Evolutionary conservation across 495 filamentous ascomycete species (phyloP), one percentile per base, ranked within the genome.

Genomic region (Aspergillus leporis): DNA sequence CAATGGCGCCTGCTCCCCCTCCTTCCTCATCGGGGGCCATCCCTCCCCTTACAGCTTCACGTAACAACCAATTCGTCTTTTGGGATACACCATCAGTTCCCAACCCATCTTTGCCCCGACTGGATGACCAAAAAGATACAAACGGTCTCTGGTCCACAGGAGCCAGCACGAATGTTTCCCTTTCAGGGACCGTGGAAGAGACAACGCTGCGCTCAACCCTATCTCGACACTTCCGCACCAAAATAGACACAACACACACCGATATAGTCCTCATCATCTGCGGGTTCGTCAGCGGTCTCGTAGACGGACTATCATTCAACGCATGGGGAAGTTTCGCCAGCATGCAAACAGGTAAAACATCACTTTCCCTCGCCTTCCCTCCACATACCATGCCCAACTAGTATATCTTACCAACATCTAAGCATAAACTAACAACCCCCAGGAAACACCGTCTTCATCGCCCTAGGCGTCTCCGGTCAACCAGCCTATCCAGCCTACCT

Each of bases 251-350:
- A 1, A 60, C 41, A 10, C 58, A 64, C 50, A 66, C 74, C n/a
- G 71, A 75, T 62, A 53, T 74, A 6, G 30, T 73, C n/a, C 64
- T 77, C 1, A 65, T 77, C 36, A 52, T 72, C 34, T 77, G 74
- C 31, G 68, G 71, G 3, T 77, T 75, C 28, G 72, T 77, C 9
- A 61, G 71, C 36, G 74, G 74, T 21, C 61, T 77, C 18, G 70
- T 77, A 0, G 74, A 77, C 38, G 74, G 72, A 12, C 36, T 75
- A 3, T 74, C 78, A 49, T 79, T 69, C 58, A 66, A 71, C 64
- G 80, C 81, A 31, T 84, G 81, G 68, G 79, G 82, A 4, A 83
- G 78, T 63, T 85, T 84, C 62, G 73, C 81, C 32, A 81, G 79
- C 55, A 84, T 85, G 82, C 82, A 85, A 65, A 84, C 82, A 52